Conservation (phyloP, 805 yeast genomes). For the Ogataea henricii region DNA sequence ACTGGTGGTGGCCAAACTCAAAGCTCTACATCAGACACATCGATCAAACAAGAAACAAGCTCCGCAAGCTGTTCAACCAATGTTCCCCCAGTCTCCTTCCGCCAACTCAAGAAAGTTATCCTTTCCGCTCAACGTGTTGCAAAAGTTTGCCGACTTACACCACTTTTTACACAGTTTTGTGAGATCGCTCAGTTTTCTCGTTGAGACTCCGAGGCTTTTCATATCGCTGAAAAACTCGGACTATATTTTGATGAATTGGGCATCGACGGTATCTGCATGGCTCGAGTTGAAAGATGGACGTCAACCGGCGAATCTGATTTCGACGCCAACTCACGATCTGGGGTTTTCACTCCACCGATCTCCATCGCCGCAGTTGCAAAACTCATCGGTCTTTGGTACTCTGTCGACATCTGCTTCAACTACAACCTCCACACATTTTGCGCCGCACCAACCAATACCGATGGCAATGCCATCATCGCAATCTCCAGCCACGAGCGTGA, state of each 20-base stretch:
- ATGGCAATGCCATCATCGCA: not conserved
- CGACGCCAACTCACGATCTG: slow-evolving; percentile 9
- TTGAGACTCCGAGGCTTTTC: slow-evolving; percentile 49
- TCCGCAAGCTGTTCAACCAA: not conserved
- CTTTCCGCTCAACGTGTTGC: slow-evolving; percentile 42
- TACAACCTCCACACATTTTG: slow-evolving; percentile 4
- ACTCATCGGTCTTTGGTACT: not conserved
- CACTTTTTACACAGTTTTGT: slow-evolving; percentile 40
- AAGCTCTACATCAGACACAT: slow-evolving; percentile 17
- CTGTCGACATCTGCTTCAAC: not conserved
- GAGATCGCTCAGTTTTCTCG: slow-evolving; percentile 40
- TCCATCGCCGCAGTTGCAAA: slow-evolving; percentile 9
- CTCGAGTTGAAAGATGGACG: slow-evolving; percentile 53
- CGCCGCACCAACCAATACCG: not conserved
- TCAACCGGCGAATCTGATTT: too few species aligned
- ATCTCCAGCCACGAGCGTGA: slow-evolving; percentile 19
- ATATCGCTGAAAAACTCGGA: slow-evolving; percentile 43
- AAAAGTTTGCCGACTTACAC: slow-evolving; percentile 46
- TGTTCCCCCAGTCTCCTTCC: not conserved
- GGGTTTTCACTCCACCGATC: slow-evolving; percentile 11
- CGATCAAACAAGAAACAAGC: slow-evolving; percentile 7
- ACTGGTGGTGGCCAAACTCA: slow-evolving; percentile 40
- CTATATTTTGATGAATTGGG: slow-evolving; percentile 50
- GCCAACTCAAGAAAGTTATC: slow-evolving; percentile 30
- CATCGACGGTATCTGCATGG: slow-evolving; percentile 54